Percentiles rank a stretch among this genome's conserved stretches.
phyloP scores from a whole-genome alignment of 257 asterid genomes.

The Capsicum chinense region DNA sequence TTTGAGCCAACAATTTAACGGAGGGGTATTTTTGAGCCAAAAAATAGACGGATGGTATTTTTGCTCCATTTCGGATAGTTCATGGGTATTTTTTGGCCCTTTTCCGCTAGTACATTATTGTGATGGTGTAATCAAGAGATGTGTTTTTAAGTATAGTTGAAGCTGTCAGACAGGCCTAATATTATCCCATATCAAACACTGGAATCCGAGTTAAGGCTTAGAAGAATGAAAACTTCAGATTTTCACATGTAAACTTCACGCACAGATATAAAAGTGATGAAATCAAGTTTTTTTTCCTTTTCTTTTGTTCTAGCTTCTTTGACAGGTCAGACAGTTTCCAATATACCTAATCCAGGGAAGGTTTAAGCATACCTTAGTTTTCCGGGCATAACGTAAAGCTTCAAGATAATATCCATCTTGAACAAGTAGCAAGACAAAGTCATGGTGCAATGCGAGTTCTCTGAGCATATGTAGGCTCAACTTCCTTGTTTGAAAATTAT shows the following conservation, averaged over 20 bases:
- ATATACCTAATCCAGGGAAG: not conserved
- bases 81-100: too few species aligned
- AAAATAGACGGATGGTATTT: too few species aligned
- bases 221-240: too few species aligned
- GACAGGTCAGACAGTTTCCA: not conserved
- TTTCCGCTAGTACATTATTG: not conserved
- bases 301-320: not conserved
- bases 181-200: not conserved
- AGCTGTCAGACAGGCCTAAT: not conserved
- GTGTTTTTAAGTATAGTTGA: conserved; percentile 4
- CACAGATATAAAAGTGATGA: not conserved
- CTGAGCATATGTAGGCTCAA: conserved; percentile 87
- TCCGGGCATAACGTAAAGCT: conserved; percentile 89
- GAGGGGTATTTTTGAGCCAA: too few species aligned
- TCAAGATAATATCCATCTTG: conserved; percentile 92
- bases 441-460: conserved; percentile 77
- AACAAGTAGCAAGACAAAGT: conserved; percentile 76
- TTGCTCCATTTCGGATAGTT: too few species aligned
- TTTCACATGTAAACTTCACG: not conserved
- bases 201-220: not conserved
- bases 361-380: conserved; percentile 61
- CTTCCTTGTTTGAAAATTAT: conserved; percentile 70
- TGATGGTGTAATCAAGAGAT: not conserved
- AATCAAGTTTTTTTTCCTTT: not conserved
- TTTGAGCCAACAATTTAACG: too few species aligned